Evolutionary conservation across 148 eudicot species (phyloP), one percentile per base, ranked within the genome.

Genomic region (Amaranthus hypochondriacus): DNA sequence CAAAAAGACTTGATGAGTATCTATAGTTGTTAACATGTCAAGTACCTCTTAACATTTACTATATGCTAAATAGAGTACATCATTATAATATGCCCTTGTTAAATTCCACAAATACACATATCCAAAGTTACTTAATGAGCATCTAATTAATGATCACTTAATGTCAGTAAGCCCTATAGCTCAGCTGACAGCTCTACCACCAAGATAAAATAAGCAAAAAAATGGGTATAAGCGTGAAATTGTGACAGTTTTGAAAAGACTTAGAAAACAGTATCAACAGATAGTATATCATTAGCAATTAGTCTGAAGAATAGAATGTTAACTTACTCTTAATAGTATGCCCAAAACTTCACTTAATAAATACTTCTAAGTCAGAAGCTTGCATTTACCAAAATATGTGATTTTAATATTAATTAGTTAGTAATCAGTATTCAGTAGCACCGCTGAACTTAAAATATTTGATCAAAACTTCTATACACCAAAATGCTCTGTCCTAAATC

Each of bases 261-360:
- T 28, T 18, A 47, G 63, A 21, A 44, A 66, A 67, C 14, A 44
- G 62, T 51, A 48, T 18, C 4, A 9, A 18, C 28, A 13, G 64
- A 71, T 47, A 55, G 39, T 28, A 28, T 28, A 28, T 28, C 39
- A 48, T 6, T 61, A 60, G 65, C 46, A 61, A 50, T 39, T 59
- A 51, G 49, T 72, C 75, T 60, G 75, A 72, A 61, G 28, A 48
- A 49, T 5, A 46, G 75, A 72, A 71, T 71, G 64, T 71, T 56
- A 71, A 59, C 56, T 72, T 51, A 72, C 56, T 60, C 66, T 39
- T 72, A 61, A 18, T 59, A 61, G 75, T 43, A 65, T 73, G 52
- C 14, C 44, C 69, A 64, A 64, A 56, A 9, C 21, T 60, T 60
- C n/a, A 71, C 11, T 51, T n/a, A 48, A 48, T 7, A 28, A 11